These are phyloP conservation scores for Sporothrix sp. DNA, from an alignment of 2,329 filamentous ascomycete genomes.

Conservation along the genomic window DNA sequence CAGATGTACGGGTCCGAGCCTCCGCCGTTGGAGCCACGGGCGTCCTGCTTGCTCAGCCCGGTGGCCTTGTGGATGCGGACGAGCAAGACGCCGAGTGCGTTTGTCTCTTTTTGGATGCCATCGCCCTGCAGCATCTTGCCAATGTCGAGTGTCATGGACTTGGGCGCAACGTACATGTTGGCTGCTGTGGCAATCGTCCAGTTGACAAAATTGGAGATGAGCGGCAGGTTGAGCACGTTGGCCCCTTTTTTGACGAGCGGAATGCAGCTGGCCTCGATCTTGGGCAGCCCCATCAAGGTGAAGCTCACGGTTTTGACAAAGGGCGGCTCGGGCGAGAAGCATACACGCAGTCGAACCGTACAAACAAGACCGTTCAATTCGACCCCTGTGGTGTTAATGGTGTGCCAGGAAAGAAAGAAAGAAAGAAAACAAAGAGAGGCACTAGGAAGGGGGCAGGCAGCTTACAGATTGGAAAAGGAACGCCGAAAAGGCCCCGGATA, in stretches of 20 bases:
- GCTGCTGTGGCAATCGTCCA: conserved; percentile 83
- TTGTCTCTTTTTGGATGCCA: conserved; percentile 79
- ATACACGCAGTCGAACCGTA: conserved; percentile 71
- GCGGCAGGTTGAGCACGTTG: conserved; percentile 80
- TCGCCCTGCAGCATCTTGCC: conserved; percentile 86
- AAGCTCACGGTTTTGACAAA: conserved; percentile 89
- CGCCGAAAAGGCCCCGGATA: conserved; percentile 76
- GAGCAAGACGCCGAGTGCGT: conserved; percentile 82
- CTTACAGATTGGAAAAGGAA: conserved; percentile 68
- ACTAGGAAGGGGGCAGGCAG: neutral
- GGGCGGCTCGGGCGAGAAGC: conserved; percentile 81
- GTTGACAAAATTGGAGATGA: conserved; percentile 96
- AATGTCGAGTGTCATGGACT: conserved; percentile 86
- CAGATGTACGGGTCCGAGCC: conserved; percentile 96
- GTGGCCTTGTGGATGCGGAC: conserved; percentile 81
- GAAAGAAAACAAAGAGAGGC: too few species aligned
- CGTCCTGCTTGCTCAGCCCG: conserved; percentile 85
- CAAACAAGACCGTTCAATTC: conserved; percentile 87
- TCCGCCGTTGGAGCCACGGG: conserved; percentile 69
- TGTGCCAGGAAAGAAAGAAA: too few species aligned
- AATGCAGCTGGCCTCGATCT: conserved; percentile 79
- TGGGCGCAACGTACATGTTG: conserved; percentile 87
- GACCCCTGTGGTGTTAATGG: too few species aligned
- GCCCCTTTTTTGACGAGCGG: conserved; percentile 87
- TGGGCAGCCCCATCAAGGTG: conserved; percentile 87